Conservation (phyloP, 2,329 filamentous ascomycete genomes). For the Aspergillus fumigatiaffinis region DNA sequence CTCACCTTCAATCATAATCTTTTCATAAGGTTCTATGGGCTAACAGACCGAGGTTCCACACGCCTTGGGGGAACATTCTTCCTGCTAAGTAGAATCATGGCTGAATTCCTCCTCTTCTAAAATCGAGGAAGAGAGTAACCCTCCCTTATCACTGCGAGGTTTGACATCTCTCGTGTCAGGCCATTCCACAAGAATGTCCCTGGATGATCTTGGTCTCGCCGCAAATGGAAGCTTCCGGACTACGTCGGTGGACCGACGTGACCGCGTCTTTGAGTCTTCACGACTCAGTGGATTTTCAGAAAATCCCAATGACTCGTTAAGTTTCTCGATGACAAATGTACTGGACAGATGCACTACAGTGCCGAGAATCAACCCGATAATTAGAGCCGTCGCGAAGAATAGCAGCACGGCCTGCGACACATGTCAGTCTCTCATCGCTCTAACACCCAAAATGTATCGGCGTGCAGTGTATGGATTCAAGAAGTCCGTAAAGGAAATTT, state of each 20-base stretch:
- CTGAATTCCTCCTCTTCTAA: constrained; percentile 31
- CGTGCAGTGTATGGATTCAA: background rate
- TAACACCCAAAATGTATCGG: background rate
- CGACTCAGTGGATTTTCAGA: constrained; percentile 12
- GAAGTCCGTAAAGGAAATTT: background rate
- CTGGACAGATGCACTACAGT: constrained; percentile 57
- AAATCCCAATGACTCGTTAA: constrained; percentile 44
- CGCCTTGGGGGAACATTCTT: background rate
- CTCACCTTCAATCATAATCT: background rate
- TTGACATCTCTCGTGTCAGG: background rate
- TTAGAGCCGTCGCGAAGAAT: constrained; percentile 62
- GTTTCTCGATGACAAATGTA: constrained; percentile 49
- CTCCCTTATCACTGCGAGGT: background rate
- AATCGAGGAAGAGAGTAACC: constrained; percentile 23
- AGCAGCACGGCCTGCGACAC: constrained; percentile 41
- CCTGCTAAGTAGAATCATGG: constrained; percentile 8
- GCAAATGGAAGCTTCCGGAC: background rate
- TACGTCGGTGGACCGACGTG: background rate
- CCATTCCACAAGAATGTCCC: background rate
- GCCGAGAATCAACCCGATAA: constrained; percentile 64
- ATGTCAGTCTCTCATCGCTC: background rate
- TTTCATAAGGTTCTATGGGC: background rate
- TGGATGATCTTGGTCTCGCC: background rate
- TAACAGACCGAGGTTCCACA: background rate
- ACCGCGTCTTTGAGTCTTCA: background rate